These are phyloP conservation scores for Phytopythium vexans DNA, from an alignment of 352 stramenopile species.

Conservation along the genomic window DNA sequence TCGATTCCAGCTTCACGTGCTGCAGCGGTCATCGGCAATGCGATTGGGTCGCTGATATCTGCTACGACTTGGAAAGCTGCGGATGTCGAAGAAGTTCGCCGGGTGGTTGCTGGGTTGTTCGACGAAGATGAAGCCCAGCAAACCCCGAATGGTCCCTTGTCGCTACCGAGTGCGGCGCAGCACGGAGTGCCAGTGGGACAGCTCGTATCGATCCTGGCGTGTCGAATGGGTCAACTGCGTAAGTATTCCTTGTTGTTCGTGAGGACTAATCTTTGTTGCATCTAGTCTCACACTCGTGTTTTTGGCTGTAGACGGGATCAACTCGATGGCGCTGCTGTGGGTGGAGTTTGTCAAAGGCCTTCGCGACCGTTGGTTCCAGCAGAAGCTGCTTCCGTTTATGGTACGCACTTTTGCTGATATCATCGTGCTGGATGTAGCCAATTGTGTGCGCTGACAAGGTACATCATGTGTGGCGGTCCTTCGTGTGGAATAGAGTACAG, in stretches of 20 bases:
- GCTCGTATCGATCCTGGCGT: slow-evolving; percentile 64
- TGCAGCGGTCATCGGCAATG: slow-evolving; percentile 63
- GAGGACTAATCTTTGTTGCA: neutral
- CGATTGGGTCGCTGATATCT: slow-evolving; percentile 60
- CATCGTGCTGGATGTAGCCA: neutral
- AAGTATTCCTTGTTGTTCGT: slow-evolving; percentile 16
- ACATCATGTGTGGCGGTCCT: neutral
- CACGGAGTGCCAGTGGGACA: slow-evolving; percentile 62
- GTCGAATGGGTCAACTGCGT: slow-evolving; percentile 69
- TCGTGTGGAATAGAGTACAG: slow-evolving; percentile 26
- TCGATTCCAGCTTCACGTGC: slow-evolving; percentile 73
- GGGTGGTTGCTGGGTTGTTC: slow-evolving; percentile 53
- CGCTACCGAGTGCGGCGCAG: slow-evolving; percentile 19
- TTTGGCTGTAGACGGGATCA: slow-evolving; percentile 50
- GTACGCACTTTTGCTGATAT: slow-evolving; percentile 22
- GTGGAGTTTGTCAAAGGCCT: slow-evolving; percentile 81
- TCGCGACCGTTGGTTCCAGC: slow-evolving; percentile 64
- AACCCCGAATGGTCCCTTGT: slow-evolving; percentile 1
- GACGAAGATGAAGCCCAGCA: slow-evolving; percentile 22
- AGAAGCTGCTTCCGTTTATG: slow-evolving; percentile 69
- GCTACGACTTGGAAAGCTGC: slow-evolving; percentile 72
- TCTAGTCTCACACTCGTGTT: slow-evolving; percentile 11
- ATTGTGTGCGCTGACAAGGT: neutral
- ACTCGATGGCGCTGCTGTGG: slow-evolving; percentile 76
- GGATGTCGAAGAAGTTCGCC: slow-evolving; percentile 62